Conservation (phyloP, 306 rosid species). For the Castanea crenata region DNA sequence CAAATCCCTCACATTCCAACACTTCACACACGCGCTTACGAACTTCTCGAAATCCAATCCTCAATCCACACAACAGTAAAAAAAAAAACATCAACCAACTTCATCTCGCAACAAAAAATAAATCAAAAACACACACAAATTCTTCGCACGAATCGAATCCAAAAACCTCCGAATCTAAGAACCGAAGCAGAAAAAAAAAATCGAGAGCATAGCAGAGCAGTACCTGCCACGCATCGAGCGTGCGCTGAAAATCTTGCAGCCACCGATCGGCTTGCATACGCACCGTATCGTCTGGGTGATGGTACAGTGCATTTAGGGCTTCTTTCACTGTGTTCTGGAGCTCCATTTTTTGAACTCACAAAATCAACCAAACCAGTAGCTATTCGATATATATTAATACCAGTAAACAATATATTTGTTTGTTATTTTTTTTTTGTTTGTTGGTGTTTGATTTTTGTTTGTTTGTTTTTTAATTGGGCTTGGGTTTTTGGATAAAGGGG, state of each 20-base stretch:
- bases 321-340: conserved; percentile 90
- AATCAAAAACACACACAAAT: background rate
- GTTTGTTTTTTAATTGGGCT: conserved; percentile 14
- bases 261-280: conserved; percentile 98
- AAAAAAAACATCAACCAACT: background rate
- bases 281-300: conserved; percentile 86
- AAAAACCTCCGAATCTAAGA: conserved; percentile 10
- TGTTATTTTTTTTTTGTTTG: conserved; percentile 7
- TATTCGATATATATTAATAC: background rate
- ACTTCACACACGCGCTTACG: background rate
- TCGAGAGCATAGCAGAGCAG: conserved; percentile 38
- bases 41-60: conserved; percentile 9
- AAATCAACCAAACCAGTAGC: conserved; percentile 11
- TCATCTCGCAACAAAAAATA: background rate
- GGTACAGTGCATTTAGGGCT: conserved; percentile 99
- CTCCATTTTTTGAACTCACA: conserved; percentile 64
- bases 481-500: conserved; percentile 39
- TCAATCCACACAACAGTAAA: background rate
- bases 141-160: conserved; percentile 21
- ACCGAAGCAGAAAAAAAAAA: background rate
- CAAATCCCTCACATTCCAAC: conserved; percentile 4
- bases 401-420: background rate
- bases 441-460: conserved; percentile 1
- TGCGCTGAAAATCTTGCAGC: conserved; percentile 91
- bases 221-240: conserved; percentile 99